Conservation (phyloP, 495 filamentous ascomycete species). For the Oleoguttula mirabilis region DNA sequence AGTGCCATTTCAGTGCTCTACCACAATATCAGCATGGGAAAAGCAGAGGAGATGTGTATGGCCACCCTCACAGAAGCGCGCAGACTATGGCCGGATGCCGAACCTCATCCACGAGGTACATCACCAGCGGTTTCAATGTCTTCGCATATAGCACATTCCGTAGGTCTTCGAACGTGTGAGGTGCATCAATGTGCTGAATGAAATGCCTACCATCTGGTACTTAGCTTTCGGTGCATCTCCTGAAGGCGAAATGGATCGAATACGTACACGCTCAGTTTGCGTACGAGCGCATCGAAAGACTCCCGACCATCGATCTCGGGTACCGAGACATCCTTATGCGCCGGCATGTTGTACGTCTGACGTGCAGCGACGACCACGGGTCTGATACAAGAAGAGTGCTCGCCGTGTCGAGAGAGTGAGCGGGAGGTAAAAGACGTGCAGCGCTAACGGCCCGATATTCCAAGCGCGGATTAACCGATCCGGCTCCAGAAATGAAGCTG, state of each 20-base stretch:
- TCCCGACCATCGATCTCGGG: constrained; percentile 9
- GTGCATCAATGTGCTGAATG: constrained; percentile 48
- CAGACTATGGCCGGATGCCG: constrained; percentile 66
- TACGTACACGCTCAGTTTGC: constrained; percentile 14
- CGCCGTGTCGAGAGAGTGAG: no score
- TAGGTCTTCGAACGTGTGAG: constrained; percentile 70
- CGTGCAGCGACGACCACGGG: no score
- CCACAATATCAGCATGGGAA: constrained; percentile 4
- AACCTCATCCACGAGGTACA: constrained; percentile 49
- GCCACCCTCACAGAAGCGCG: constrained; percentile 56
- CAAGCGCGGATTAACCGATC: no score
- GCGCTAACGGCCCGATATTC: no score
- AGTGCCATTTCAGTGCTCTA: constrained; percentile 72
- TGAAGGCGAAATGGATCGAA: no score
- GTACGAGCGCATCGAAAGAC: constrained; percentile 7
- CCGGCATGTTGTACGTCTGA: background rate
- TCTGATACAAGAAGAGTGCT: no score
- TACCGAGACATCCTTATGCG: background rate
- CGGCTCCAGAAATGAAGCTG: no score
- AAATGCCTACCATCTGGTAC: constrained; percentile 42
- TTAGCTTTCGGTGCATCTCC: constrained; percentile 5
- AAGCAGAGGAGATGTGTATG: background rate
- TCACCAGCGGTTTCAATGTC: constrained; percentile 50
- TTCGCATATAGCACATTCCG: constrained; percentile 53
- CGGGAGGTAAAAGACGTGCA: no score